Evolutionary conservation across 1,139 yeast genomes (phyloP).

Genomic region (Pichia sp.): DNA sequence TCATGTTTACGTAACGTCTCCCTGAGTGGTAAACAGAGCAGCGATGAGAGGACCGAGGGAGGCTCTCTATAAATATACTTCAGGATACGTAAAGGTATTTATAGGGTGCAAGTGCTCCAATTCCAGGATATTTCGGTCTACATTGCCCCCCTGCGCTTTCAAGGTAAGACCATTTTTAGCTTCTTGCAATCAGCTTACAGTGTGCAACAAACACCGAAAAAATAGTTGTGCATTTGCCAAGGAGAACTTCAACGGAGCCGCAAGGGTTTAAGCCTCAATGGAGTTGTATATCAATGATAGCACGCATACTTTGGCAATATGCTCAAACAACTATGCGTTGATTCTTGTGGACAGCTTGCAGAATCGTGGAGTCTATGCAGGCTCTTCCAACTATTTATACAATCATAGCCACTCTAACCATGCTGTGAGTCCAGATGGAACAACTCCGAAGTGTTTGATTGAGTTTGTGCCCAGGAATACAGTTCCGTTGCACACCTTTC

Average conservation of each 20-base stretch:
- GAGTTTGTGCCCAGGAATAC: slow-evolving; percentile 48
- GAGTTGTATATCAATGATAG: slow-evolving; percentile 46
- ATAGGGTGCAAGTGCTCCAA: too few species aligned
- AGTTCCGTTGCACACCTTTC: slow-evolving; percentile 32
- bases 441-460: slow-evolving; percentile 40
- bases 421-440: slow-evolving; percentile 25
- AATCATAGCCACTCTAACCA: slow-evolving; percentile 14
- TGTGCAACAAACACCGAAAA: background rate
- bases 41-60: background rate
- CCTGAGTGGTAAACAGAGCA: background rate
- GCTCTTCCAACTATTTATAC: background rate
- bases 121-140: too few species aligned
- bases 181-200: background rate
- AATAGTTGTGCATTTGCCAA: background rate
- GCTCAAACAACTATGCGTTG: slow-evolving; percentile 46
- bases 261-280: slow-evolving; percentile 33
- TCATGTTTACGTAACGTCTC: background rate
- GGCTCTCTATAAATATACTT: background rate
- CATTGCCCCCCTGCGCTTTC: too few species aligned
- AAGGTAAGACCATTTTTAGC: too few species aligned
- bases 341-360: slow-evolving; percentile 36
- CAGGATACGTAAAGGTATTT: background rate
- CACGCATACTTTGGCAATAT: slow-evolving; percentile 54
- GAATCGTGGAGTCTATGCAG: background rate
- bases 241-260: background rate